Base-by-base conservation (phyloP, 73 alveolate species). In the Uronychia binucleata region DNA sequence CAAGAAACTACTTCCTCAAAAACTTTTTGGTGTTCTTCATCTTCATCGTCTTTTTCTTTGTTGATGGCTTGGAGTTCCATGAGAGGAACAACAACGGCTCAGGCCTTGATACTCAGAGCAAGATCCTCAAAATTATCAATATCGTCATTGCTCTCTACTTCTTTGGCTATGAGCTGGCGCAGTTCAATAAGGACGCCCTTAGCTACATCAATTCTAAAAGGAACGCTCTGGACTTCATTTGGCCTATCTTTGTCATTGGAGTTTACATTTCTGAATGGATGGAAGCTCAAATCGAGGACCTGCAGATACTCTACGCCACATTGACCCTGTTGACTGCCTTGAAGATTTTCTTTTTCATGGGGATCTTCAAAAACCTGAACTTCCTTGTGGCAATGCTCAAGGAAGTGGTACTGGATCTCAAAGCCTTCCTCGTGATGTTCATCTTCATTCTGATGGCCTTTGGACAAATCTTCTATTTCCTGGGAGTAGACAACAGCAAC, bases 361-460 rank as follows among this genome's bases (percentile, higher is more conserved):
- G 89, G 74, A 74, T 82, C 34, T 82, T 67, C 30, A 33, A 82
- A 28, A 80, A 82, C 26, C 60, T 82, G n/a, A 82, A 75, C 76
- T 82, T 67, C 34, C 74, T 30, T 31, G 83, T 82, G 19, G 1
- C 34, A 0, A 82, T 82, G 89, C 75, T 82, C 26, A 5, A 14
- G 32, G 89, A 33, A 26, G 89, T 82, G 1, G 60, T 60, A 59
- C 1, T 0, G 34, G 89, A 82, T 29, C 33, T 82, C n/a, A 74
- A 33, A 82, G 60, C 26, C 30, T 82, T 82, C 34, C 31, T 82
- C 1, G 75, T 27, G 0, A 26, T 60, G 26, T 82, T 35, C 77
- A 74, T 30, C 8, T 1, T 59, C 1, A 67, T 82, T 13, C 26
- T 67, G 1, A 8, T 82, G 13, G 5, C 34, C 28, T 82, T 30